Evolutionary conservation across 2,329 filamentous ascomycete genomes (phyloP), one percentile per base, ranked within the genome.

Genomic region (Ophiostoma australiae): DNA sequence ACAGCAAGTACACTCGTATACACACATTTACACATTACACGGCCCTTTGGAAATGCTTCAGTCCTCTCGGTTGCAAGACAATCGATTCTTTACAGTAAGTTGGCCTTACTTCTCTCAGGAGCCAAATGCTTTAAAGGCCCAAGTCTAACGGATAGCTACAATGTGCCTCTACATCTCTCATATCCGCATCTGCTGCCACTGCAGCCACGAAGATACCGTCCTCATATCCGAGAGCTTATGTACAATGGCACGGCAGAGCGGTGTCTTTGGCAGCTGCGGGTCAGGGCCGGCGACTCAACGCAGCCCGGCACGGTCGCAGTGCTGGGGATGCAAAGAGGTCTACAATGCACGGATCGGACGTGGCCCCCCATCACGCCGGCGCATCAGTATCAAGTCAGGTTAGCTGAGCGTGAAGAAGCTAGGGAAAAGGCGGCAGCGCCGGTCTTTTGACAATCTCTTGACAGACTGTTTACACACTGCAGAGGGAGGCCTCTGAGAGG

Each of bases 131-230:
- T 3, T 39, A 7, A 55, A 27, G 48, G 17, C 7, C 20, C n/a
- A 23, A 37, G 2, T 31, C 33, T 13, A 20, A 44, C 23, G 20
- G 6, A 41, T 58, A 44, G 20, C 48, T 27, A 33, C 52, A 31
- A 82, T 82, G 81, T 82, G 81, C 72, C 77, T 76, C 72, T 82
- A 81, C 76, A 77, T 80, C 35, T 78, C 76, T 31, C 80, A 82
- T 75, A 72, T 81, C 48, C 78, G 78, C 71, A 72, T 78, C 70
- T 82, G 81, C 75, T 75, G 74, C 68, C 66, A 75, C 72, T 82
- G 81, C 76, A 73, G 73, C 37, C 73, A 73, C 27, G 78, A 81
- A 72, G 79, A 81, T 63, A 81, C 78, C 0, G 78, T 82, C 10
- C 78, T 82, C 69, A 81, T 82, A 44, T 81, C 80, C 0, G 81